Conservation (phyloP, 2,329 filamentous ascomycete species). For the Amauroascus niger region DNA sequence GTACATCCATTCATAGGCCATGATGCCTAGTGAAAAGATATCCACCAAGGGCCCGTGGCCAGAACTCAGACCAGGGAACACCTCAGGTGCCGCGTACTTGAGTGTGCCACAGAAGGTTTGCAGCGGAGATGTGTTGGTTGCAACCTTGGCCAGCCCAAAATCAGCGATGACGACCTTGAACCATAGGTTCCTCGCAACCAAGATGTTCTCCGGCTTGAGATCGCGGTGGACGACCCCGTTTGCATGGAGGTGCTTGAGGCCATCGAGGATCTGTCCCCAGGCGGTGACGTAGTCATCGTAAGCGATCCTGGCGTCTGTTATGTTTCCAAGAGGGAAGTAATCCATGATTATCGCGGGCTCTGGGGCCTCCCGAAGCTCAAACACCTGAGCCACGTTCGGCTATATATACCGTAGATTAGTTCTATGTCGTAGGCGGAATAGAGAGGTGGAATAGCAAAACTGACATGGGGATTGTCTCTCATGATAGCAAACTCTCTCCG, state of each 20-base stretch:
- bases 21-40: not conserved
- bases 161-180: not conserved
- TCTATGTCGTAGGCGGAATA: not conserved
- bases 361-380: not conserved
- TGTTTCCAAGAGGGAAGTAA: not conserved
- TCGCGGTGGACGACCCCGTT: not conserved
- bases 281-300: not conserved
- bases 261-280: not conserved
- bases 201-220: constrained; percentile 20
- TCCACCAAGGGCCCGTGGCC: not conserved
- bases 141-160: not conserved
- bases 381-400: not conserved
- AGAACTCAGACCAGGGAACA: not conserved
- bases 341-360: not conserved
- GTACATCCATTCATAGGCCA: not conserved
- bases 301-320: not conserved
- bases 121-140: not conserved
- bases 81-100: not conserved
- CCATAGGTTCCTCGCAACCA: constrained; percentile 15
- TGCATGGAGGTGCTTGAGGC: not conserved
- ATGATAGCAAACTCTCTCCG: not conserved
- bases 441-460: not conserved
- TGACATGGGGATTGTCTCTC: not conserved
- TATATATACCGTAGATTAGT: not conserved
- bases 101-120: not conserved